A percentile compares a stretch with the other conserved stretches of the same genome.
phyloP scores from a whole-genome alignment of 2,329 filamentous ascomycete genomes.

The Biscogniauxia marginata region DNA sequence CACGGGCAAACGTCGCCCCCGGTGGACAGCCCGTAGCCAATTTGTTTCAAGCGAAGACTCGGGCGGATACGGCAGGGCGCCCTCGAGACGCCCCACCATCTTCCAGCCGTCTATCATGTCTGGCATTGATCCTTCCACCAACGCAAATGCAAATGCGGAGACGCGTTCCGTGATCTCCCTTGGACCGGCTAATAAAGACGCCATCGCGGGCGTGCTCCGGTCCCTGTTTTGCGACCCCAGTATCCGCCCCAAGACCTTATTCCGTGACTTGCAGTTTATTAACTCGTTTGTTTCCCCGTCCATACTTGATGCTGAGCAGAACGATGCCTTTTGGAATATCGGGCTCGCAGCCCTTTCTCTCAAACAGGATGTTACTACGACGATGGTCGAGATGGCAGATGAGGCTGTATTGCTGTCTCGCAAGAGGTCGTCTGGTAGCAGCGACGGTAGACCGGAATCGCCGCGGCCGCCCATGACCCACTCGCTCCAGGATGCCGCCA shows the following conservation, averaged over 20 bases:
- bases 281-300: conserved; percentile 62
- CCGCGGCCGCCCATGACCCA: conserved; percentile 57
- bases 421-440: conserved; percentile 39
- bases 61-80: conserved; percentile 30
- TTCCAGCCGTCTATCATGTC: conserved; percentile 40
- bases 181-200: conserved; percentile 56
- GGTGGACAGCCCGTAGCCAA: conserved; percentile 39
- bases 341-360: conserved; percentile 83
- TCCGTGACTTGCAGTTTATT: conserved; percentile 77
- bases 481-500: conserved; percentile 75
- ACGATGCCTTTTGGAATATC: conserved; percentile 87
- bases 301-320: conserved; percentile 60
- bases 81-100: conserved; percentile 58
- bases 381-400: conserved; percentile 76
- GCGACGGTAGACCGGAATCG: conserved; percentile 34
- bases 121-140: conserved; percentile 32
- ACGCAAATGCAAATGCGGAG: conserved; percentile 49
- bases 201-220: conserved; percentile 65
- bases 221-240: conserved; percentile 65
- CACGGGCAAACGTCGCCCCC: conserved; percentile 45
- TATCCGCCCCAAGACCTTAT: conserved; percentile 75
- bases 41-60: conserved; percentile 36
- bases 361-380: conserved; percentile 83
- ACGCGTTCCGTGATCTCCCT: conserved; percentile 49
- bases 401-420: conserved; percentile 67